Conservation (phyloP, 2,329 filamentous ascomycete genomes). For the Colletotrichum tropicicola region DNA sequence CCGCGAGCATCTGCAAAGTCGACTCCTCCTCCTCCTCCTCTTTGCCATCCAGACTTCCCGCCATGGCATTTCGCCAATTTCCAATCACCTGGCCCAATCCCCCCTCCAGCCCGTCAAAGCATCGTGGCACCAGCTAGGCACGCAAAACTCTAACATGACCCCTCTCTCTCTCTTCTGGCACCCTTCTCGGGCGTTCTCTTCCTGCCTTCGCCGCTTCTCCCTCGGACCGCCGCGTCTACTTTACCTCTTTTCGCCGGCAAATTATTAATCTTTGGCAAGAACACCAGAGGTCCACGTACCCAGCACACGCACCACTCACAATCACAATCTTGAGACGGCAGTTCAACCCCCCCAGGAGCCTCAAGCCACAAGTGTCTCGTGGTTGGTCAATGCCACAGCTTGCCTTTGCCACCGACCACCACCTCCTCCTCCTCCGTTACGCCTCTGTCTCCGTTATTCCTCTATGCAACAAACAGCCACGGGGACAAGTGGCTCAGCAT, state of each 20-base stretch:
- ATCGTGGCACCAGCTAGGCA: neutral
- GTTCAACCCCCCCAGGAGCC: neutral
- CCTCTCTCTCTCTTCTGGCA: slow-evolving; percentile 4
- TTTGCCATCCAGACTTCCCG: slow-evolving; percentile 9
- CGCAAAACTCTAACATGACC: neutral
- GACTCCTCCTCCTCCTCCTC: neutral
- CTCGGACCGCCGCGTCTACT: no score
- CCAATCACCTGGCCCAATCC: neutral
- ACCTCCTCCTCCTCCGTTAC: no score
- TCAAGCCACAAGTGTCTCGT: neutral
- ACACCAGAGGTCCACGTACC: no score
- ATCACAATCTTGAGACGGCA: slow-evolving; percentile 12
- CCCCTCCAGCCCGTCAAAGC: neutral
- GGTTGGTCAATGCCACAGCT: slow-evolving; percentile 22
- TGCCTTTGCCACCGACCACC: neutral
- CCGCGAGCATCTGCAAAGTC: neutral
- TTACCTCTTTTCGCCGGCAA: no score
- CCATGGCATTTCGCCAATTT: slow-evolving; percentile 11
- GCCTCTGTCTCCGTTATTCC: no score
- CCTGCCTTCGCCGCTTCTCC: no score
- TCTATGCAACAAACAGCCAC: slow-evolving; percentile 12
- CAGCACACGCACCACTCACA: no score
- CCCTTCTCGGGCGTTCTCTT: neutral
- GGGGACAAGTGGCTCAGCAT: neutral
- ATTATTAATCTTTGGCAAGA: no score